phyloP scores from a whole-genome alignment of 202 grass and related monocot species.

The Sporobolus alterniflorus region DNA sequence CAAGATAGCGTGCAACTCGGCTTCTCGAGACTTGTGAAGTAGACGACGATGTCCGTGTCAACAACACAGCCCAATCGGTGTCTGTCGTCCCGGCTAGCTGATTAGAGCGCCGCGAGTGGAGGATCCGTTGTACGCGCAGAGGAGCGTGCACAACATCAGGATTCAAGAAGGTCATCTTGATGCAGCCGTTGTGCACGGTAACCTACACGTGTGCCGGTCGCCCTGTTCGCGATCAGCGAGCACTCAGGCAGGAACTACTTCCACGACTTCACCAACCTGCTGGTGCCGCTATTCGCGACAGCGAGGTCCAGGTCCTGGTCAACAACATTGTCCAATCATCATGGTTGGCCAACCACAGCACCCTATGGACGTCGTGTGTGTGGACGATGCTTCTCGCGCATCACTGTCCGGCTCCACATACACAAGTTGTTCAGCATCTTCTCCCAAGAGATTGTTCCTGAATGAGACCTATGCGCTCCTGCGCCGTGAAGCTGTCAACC shows the following conservation, averaged over 20 bases:
- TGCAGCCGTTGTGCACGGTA: not conserved
- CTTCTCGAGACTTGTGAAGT: not conserved
- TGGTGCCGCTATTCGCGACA: not conserved
- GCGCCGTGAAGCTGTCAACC: not conserved
- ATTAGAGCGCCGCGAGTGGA: not conserved
- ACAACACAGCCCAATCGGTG: not conserved
- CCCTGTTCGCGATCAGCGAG: not conserved
- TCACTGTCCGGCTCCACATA: not conserved
- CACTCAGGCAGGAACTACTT: not conserved
- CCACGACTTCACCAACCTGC: not conserved
- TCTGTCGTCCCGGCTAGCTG: not conserved
- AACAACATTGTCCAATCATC: not conserved
- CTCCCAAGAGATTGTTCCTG: not conserved
- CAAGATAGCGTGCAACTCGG: not conserved
- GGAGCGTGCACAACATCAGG: not conserved
- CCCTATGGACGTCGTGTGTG: not conserved
- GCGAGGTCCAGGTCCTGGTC: not conserved
- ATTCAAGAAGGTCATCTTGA: not conserved
- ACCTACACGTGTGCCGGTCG: not conserved
- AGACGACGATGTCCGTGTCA: not conserved
- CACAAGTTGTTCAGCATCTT: not conserved
- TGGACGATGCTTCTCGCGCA: not conserved
- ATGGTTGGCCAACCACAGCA: not conserved
- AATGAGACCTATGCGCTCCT: not conserved
- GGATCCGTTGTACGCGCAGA: not conserved